Percentiles rank a stretch among this genome's conserved stretches.
phyloP scores from a whole-genome alignment of 2,329 filamentous ascomycete species.

The Colletotrichum sp. region DNA sequence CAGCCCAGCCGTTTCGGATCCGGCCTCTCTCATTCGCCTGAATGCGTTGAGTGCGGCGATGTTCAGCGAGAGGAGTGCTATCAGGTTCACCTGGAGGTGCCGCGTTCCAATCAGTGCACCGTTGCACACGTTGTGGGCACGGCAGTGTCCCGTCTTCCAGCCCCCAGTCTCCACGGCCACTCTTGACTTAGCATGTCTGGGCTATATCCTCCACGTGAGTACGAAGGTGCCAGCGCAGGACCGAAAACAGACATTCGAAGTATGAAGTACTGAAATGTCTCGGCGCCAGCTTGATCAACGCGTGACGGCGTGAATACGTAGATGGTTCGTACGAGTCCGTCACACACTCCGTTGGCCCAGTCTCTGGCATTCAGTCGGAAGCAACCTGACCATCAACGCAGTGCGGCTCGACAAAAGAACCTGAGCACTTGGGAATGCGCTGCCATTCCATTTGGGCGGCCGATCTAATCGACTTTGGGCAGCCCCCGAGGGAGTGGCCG shows the following conservation, averaged over 20 bases:
- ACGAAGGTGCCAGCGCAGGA: not conserved
- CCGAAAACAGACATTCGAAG: not conserved
- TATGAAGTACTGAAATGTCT: not conserved
- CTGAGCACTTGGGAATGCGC: not conserved
- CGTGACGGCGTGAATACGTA: not conserved
- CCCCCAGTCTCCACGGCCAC: not conserved
- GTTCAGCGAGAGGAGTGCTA: not conserved
- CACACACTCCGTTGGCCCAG: not conserved
- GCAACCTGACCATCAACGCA: not conserved
- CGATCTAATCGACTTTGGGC: not conserved
- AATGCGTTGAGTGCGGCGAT: not conserved
- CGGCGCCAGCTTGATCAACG: not conserved
- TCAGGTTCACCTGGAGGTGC: not conserved
- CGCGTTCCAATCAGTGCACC: not conserved
- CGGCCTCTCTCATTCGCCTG: not conserved
- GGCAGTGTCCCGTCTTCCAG: not conserved
- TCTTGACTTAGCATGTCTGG: not conserved
- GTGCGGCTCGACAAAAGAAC: not conserved
- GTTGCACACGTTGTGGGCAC: not conserved
- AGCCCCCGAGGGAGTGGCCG: not conserved
- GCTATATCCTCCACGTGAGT: not conserved
- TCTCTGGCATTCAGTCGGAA: not conserved
- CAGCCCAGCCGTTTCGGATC: not conserved
- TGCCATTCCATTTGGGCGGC: not conserved
- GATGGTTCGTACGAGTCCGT: not conserved